Percentiles rank a stretch among this genome's conserved stretches.
Conservation (phyloP, 495 filamentous ascomycete genomes). For the Pyronema domesticum region DNA sequence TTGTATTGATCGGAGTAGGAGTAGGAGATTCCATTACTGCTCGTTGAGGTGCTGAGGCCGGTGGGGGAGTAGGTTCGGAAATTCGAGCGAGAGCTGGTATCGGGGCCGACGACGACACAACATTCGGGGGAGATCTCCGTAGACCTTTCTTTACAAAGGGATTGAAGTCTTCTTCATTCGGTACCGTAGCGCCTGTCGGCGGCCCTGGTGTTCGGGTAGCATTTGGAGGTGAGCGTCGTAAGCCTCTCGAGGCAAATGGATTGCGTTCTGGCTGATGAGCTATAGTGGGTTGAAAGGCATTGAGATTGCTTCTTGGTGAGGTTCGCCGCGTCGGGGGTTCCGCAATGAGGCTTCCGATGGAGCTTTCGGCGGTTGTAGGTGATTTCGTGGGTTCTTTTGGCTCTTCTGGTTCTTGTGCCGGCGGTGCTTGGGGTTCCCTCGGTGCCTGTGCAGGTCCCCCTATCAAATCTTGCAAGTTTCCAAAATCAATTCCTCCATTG, state of each 20-base stretch:
- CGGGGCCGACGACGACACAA: no score
- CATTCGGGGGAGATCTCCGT: no score
- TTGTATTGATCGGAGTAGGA: not conserved
- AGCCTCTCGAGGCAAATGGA: not conserved
- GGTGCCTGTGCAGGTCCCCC: not conserved
- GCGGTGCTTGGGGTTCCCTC: not conserved
- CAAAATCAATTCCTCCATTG: slow-evolving; percentile 14
- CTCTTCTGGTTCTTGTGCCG: not conserved
- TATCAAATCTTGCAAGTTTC: slow-evolving; percentile 5
- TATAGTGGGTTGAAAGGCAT: not conserved
- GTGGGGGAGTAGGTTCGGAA: not conserved
- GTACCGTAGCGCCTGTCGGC: no score
- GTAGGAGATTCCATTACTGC: not conserved
- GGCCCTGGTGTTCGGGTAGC: not conserved
- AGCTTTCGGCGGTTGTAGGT: not conserved
- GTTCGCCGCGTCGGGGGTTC: slow-evolving; percentile 3
- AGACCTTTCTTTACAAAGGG: no score
- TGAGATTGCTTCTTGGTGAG: slow-evolving; percentile 3
- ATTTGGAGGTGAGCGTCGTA: not conserved
- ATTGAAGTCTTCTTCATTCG: no score
- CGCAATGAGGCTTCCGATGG: not conserved
- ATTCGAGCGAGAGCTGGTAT: not conserved
- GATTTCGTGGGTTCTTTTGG: not conserved
- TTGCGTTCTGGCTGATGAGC: not conserved
- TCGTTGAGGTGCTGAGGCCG: not conserved